These are phyloP conservation scores for Vicia sativa DNA, from an alignment of 306 rosid genomes.

Conservation along the genomic window DNA sequence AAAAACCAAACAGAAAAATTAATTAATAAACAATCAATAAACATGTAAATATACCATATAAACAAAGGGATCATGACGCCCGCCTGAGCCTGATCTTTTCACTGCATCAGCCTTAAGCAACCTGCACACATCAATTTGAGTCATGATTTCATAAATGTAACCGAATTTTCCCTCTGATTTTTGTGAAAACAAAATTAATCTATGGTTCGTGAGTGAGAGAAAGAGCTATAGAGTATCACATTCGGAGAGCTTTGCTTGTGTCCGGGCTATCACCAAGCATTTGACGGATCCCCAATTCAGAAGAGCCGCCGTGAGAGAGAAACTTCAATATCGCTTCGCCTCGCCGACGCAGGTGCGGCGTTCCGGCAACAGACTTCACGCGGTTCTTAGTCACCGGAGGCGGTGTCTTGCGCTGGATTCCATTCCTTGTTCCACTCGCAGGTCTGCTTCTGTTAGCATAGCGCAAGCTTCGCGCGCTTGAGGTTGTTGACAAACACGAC, in stretches of 20 bases:
- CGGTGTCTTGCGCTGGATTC: slow-evolving; percentile 16
- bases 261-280: slow-evolving; percentile 90
- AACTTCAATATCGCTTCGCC: slow-evolving; percentile 72
- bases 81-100: slow-evolving; percentile 70
- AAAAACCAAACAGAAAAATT: neutral
- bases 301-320: slow-evolving; percentile 62
- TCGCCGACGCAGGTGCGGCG: slow-evolving; percentile 58
- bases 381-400: neutral
- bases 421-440: slow-evolving; percentile 34
- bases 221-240: slow-evolving; percentile 48
- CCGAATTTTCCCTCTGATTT: neutral
- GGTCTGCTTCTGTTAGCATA: slow-evolving; percentile 39
- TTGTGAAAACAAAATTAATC: neutral
- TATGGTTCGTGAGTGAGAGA: neutral
- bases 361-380: slow-evolving; percentile 26
- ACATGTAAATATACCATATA: slow-evolving; percentile 49
- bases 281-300: slow-evolving; percentile 81
- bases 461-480: slow-evolving; percentile 59
- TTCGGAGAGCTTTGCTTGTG: slow-evolving; percentile 96
- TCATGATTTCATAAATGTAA: neutral
- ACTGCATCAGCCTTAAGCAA: slow-evolving; percentile 57
- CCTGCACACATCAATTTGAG: slow-evolving; percentile 40
- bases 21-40: neutral
- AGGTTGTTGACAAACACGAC: slow-evolving; percentile 63
- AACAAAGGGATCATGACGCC: slow-evolving; percentile 68